phyloP scores from a whole-genome alignment of 345 rosid species.

The Geranium brycei region DNA sequence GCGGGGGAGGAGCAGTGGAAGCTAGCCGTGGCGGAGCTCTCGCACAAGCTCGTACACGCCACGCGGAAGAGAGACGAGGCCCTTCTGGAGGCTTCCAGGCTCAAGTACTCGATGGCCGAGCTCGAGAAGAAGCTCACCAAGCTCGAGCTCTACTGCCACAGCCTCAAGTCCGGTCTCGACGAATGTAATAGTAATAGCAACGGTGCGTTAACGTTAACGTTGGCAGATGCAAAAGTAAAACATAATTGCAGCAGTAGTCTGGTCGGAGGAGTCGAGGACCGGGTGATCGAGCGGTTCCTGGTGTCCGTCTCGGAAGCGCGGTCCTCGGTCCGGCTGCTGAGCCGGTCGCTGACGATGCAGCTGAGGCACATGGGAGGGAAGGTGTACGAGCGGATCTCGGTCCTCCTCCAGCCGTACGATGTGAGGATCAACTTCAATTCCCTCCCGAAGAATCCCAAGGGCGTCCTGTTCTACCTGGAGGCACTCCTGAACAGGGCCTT shows the following conservation, averaged over 20 bases:
- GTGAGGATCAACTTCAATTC: constrained; percentile 52
- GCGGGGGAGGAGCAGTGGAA: constrained; percentile 70
- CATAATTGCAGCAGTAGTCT: background rate
- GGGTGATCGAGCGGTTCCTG: constrained; percentile 49
- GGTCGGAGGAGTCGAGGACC: constrained; percentile 32
- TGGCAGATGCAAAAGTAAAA: too few species aligned
- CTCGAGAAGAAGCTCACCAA: constrained; percentile 89
- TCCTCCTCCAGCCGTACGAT: constrained; percentile 64
- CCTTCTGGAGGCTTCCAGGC: constrained; percentile 53
- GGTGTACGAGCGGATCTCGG: constrained; percentile 44
- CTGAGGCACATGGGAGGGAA: constrained; percentile 48
- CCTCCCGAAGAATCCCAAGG: constrained; percentile 35
- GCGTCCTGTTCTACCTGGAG: constrained; percentile 46
- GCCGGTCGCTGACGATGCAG: constrained; percentile 55
- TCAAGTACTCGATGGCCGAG: constrained; percentile 72
- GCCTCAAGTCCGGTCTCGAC: constrained; percentile 65
- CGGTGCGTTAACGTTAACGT: too few species aligned
- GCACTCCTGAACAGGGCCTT: constrained; percentile 59
- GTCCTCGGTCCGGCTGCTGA: constrained; percentile 41
- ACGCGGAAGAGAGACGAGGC: constrained; percentile 84
- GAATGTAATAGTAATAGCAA: constrained; percentile 29
- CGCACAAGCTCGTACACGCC: constrained; percentile 64
- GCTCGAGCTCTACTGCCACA: constrained; percentile 71
- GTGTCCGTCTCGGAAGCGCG: constrained; percentile 60
- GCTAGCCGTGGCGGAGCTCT: constrained; percentile 61